A percentile compares a stretch with the other conserved stretches of the same genome.
Evolutionary conservation across 2,329 filamentous ascomycete species (phyloP).

Genomic region (Penicillium occitanis): DNA sequence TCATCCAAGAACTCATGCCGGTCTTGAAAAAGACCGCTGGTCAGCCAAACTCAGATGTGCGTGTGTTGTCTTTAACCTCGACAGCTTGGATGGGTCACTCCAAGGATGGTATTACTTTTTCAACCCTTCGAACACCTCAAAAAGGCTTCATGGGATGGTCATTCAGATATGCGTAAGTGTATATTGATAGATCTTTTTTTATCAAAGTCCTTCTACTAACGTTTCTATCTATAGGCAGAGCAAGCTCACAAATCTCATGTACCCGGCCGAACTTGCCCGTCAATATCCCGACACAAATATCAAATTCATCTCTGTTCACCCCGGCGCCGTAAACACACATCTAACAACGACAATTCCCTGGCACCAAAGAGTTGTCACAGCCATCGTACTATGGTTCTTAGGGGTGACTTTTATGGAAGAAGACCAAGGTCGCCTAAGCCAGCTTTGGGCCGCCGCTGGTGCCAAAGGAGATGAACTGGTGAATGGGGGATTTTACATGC

Average conservation of each 20-base stretch:
- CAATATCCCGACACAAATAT: conserved; percentile 40
- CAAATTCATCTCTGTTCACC: conserved; percentile 43
- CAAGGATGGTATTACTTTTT: conserved; percentile 14
- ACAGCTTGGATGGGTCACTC: conserved; percentile 27
- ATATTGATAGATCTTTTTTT: too few species aligned
- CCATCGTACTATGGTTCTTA: conserved; percentile 16
- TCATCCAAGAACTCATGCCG: conserved; percentile 38
- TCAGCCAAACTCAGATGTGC: conserved; percentile 29
- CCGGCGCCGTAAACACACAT: conserved; percentile 43
- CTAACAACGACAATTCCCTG: conserved; percentile 29
- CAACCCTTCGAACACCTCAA: conserved; percentile 11
- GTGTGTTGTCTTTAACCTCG: conserved; percentile 33
- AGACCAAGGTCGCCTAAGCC: conserved; percentile 27
- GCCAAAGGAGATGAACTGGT: conserved; percentile 28
- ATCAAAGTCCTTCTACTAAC: background rate
- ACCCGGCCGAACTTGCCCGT: conserved; percentile 43
- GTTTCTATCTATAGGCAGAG: conserved; percentile 40
- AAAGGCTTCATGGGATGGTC: conserved; percentile 16
- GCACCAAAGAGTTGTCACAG: background rate
- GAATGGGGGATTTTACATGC: conserved; percentile 34
- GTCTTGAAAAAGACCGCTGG: conserved; percentile 30
- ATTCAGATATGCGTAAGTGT: conserved; percentile 16
- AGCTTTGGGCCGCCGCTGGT: conserved; percentile 34
- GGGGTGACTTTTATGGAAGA: conserved; percentile 26
- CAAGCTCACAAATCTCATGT: conserved; percentile 51